A percentile compares a stretch with the other conserved stretches of the same genome.
Evolutionary conservation across 2,329 filamentous ascomycete species (phyloP).

Genomic region (Malbranchea cinnamomea): DNA sequence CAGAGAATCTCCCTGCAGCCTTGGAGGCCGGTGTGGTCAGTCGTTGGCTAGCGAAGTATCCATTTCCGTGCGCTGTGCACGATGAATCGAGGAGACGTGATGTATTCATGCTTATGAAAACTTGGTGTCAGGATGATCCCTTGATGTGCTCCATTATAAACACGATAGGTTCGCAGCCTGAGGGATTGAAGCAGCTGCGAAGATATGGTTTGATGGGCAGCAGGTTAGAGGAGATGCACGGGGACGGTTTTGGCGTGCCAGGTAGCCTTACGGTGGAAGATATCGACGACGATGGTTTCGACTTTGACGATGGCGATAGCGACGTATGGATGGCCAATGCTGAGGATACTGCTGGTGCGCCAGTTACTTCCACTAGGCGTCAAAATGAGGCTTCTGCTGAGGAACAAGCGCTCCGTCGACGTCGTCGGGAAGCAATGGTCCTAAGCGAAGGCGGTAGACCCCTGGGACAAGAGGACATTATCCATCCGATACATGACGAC

Average conservation of each 20-base stretch:
- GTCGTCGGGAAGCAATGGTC: conserved; percentile 78
- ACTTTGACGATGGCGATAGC: conserved; percentile 37
- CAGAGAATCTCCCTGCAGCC: conserved; percentile 41
- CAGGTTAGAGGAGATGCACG: conserved; percentile 19
- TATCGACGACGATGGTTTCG: conserved; percentile 32
- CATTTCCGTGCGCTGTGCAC: conserved; percentile 45
- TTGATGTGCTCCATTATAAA: conserved; percentile 31
- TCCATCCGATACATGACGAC: conserved; percentile 38
- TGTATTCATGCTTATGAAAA: conserved; percentile 26
- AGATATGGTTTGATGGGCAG: conserved; percentile 29
- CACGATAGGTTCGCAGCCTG: conserved; percentile 22
- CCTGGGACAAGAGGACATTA: conserved; percentile 61
- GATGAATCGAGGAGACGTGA: conserved; percentile 32
- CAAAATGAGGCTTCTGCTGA: conserved; percentile 20
- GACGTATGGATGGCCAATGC: conserved; percentile 38
- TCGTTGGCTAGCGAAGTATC: conserved; percentile 59
- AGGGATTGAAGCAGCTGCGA: conserved; percentile 27
- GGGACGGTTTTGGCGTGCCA: background rate
- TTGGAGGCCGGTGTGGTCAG: conserved; percentile 52
- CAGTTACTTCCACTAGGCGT: conserved; percentile 18
- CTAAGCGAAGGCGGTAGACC: conserved; percentile 72
- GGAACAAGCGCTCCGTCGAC: conserved; percentile 58
- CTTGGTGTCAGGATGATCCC: conserved; percentile 27
- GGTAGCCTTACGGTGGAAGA: conserved; percentile 40
- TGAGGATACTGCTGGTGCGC: conserved; percentile 33